phyloP scores from a whole-genome alignment of 1,139 yeast species.

The Diutina scorzettiae region DNA sequence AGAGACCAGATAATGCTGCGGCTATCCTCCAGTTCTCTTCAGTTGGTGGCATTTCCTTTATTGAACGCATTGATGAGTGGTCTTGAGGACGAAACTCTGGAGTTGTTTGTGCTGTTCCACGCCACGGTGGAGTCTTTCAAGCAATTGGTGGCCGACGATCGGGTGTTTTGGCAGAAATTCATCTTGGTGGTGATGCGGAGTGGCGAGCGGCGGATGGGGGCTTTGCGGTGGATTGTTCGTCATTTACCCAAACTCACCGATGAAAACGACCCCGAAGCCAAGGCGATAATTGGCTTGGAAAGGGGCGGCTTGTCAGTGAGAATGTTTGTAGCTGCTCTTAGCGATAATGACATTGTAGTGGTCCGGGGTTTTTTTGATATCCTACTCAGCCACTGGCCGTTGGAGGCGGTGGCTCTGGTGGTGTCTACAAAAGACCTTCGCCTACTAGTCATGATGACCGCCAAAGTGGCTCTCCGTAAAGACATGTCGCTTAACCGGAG shows the following conservation, averaged over 20 bases:
- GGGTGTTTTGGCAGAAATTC: constrained; percentile 78
- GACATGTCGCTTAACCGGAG: constrained; percentile 93
- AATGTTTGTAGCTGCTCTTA: constrained; percentile 59
- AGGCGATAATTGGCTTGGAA: not conserved
- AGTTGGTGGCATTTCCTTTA: constrained; percentile 52
- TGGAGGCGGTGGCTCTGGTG: constrained; percentile 41
- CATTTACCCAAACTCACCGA: constrained; percentile 37
- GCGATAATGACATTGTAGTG: constrained; percentile 46
- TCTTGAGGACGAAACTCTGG: constrained; percentile 84
- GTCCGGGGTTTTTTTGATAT: constrained; percentile 87
- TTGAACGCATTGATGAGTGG: constrained; percentile 73
- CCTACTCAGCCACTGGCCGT: constrained; percentile 52
- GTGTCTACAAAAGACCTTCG: constrained; percentile 43
- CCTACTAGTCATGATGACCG: constrained; percentile 48
- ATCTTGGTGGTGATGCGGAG: constrained; percentile 67
- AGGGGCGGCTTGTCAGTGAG: constrained; percentile 30
- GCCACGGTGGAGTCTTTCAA: constrained; percentile 50
- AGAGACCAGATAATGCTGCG: constrained; percentile 33
- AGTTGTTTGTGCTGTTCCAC: constrained; percentile 54
- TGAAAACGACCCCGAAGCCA: not conserved
- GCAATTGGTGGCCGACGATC: constrained; percentile 47
- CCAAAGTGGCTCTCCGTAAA: constrained; percentile 56
- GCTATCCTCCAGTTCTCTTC: constrained; percentile 36
- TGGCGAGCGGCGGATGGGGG: constrained; percentile 74
- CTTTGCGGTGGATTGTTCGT: constrained; percentile 61